A percentile compares a stretch with the other conserved stretches of the same genome.
phyloP scores from a whole-genome alignment of 2,329 filamentous ascomycete genomes.

The Cordyceps javanica region DNA sequence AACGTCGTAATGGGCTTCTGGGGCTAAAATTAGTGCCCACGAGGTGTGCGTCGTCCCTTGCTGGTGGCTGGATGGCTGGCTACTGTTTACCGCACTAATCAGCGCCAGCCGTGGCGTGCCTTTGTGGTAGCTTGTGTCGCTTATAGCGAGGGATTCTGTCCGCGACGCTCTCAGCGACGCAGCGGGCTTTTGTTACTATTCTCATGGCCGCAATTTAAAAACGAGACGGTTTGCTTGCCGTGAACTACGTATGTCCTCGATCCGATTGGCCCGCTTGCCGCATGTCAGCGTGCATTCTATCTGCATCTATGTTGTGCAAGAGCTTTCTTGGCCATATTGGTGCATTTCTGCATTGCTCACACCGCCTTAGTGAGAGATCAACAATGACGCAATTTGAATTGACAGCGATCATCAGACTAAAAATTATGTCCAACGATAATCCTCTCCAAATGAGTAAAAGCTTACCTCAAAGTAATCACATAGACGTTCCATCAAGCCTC shows the following conservation, averaged over 20 bases:
- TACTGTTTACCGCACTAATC: background rate
- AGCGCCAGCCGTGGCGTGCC: background rate
- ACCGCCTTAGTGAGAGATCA: background rate
- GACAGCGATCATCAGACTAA: background rate
- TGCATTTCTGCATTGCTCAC: background rate
- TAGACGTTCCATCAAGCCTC: too few species aligned
- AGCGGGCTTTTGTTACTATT: background rate
- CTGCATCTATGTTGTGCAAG: background rate
- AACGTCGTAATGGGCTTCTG: background rate
- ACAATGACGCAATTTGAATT: background rate
- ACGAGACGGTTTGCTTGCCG: background rate
- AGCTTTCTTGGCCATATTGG: background rate
- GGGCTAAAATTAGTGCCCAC: background rate
- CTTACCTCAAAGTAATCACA: too few species aligned
- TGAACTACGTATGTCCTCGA: background rate
- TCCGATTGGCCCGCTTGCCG: background rate
- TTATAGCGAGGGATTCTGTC: too few species aligned
- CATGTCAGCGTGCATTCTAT: background rate
- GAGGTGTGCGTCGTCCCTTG: background rate
- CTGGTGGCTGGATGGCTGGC: background rate
- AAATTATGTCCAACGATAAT: background rate
- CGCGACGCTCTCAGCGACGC: too few species aligned
- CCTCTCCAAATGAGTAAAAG: too few species aligned
- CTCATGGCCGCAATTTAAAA: background rate
- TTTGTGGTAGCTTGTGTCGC: too few species aligned